Conservation (phyloP, 2,329 filamentous ascomycete genomes). For the Monilinia fructicola region DNA sequence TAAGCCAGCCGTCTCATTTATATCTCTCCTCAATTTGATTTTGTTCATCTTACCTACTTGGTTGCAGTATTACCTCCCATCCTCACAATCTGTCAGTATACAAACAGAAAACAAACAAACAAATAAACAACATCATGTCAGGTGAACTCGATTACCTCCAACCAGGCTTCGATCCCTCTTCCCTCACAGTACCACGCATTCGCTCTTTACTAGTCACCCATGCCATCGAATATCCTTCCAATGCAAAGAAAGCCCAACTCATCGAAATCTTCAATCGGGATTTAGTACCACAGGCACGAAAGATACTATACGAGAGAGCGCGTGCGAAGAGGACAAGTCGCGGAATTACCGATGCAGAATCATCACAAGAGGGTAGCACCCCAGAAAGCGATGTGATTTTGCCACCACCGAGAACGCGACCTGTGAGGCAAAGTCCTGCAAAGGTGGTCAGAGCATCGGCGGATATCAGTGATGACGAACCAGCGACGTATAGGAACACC, state of each 20-base stretch:
- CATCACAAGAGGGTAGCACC: conserved; percentile 12
- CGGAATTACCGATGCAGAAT: conserved; percentile 73
- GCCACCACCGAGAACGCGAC: conserved; percentile 50
- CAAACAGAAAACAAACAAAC: background rate
- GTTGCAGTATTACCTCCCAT: background rate
- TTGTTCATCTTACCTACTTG: background rate
- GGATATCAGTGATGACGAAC: conserved; percentile 24
- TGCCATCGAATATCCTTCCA: conserved; percentile 80
- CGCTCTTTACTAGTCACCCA: conserved; percentile 90
- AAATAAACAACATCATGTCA: conserved; percentile 20
- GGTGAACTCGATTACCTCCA: conserved; percentile 70
- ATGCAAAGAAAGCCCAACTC: conserved; percentile 87
- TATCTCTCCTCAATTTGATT: background rate
- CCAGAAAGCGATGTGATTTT: conserved; percentile 45
- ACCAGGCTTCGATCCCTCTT: conserved; percentile 78
- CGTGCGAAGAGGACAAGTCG: conserved; percentile 81
- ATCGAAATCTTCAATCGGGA: conserved; percentile 79
- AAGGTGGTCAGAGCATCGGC: conserved; percentile 46
- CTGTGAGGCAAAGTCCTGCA: conserved; percentile 53
- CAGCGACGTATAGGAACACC: conserved; percentile 28
- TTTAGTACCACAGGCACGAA: conserved; percentile 74
- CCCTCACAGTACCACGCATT: conserved; percentile 81
- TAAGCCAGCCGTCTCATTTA: background rate
- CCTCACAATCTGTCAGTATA: background rate
- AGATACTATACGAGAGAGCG: conserved; percentile 71